phyloP scores from a whole-genome alignment of 108 stramenopile species.

The Pseudonitzschia multistriata region DNA sequence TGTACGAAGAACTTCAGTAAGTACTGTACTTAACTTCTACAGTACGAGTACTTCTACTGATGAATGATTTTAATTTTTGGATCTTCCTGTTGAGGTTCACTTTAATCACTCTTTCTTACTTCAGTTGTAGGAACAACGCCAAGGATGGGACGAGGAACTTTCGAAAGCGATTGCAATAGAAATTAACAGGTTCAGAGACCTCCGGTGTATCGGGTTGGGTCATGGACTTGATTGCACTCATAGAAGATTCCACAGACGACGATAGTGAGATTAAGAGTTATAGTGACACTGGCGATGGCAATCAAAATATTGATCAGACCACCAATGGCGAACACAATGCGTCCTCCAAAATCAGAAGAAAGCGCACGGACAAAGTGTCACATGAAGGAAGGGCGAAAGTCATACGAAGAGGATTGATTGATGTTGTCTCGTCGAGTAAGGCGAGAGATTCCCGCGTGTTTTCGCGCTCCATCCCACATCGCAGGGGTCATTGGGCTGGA shows the following conservation, averaged over 20 bases:
- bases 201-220: background rate
- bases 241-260: conserved; percentile 1
- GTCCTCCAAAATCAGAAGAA: background rate
- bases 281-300: background rate
- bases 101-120: too few relatives aligned
- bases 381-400: background rate
- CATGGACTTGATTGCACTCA: conserved; percentile 7
- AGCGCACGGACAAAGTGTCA: background rate
- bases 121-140: too few relatives aligned
- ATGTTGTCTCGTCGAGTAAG: conserved; percentile 19
- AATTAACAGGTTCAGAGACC: too few relatives aligned
- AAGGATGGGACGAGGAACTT: too few relatives aligned
- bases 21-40: too few relatives aligned
- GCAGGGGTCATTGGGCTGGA: conserved; percentile 49
- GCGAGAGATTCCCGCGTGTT: conserved; percentile 11
- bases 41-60: too few relatives aligned
- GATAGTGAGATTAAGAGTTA: conserved; percentile 5
- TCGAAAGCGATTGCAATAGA: too few relatives aligned
- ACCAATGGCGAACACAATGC: too few relatives aligned
- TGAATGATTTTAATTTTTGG: too few relatives aligned
- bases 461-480: conserved; percentile 35
- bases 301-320: background rate
- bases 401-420: conserved; percentile 6
- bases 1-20: too few relatives aligned
- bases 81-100: too few relatives aligned